Conservation (phyloP, 2,329 filamentous ascomycete species). For the Colletotrichum nymphaeae region DNA sequence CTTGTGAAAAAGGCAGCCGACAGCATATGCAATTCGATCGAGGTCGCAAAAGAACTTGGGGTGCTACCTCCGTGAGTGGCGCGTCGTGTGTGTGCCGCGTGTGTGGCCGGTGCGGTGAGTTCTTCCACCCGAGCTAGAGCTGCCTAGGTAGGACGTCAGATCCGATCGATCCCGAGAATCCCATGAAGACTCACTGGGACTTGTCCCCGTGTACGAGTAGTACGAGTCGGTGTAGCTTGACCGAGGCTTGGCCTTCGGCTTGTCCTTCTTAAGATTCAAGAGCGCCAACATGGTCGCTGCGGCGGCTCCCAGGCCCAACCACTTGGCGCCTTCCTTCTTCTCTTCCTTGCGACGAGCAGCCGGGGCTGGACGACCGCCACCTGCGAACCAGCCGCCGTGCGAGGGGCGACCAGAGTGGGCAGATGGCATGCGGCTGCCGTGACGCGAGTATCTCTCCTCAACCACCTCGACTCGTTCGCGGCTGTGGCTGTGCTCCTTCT, state of each 20-base stretch:
- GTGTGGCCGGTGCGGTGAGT: conserved; percentile 43
- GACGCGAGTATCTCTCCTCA: conserved; percentile 71
- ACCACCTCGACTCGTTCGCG: conserved; percentile 69
- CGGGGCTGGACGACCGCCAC: conserved; percentile 55
- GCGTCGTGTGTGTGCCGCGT: conserved; percentile 37
- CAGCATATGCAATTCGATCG: background rate
- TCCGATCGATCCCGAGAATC: conserved; percentile 34
- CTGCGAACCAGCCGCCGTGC: conserved; percentile 65
- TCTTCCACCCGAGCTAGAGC: conserved; percentile 58
- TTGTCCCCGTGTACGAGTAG: conserved; percentile 63
- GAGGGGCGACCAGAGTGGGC: conserved; percentile 61
- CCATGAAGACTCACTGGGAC: conserved; percentile 60
- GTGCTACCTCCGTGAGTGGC: conserved; percentile 45
- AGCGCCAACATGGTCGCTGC: conserved; percentile 64
- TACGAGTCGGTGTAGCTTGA: conserved; percentile 64
- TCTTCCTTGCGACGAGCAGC: conserved; percentile 54
- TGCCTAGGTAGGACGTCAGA: conserved; percentile 49
- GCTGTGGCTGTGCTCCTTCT: conserved; percentile 54
- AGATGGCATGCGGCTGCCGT: conserved; percentile 54
- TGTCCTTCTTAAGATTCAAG: conserved; percentile 64
- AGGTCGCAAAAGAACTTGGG: background rate
- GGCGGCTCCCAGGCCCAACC: conserved; percentile 64
- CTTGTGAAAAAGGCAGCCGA: background rate
- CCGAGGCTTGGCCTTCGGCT: conserved; percentile 55
- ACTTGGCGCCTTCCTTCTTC: conserved; percentile 64